These are phyloP conservation scores for Hypoxylon sp. DNA, from an alignment of 2,329 filamentous ascomycete species.

Conservation along the genomic window DNA sequence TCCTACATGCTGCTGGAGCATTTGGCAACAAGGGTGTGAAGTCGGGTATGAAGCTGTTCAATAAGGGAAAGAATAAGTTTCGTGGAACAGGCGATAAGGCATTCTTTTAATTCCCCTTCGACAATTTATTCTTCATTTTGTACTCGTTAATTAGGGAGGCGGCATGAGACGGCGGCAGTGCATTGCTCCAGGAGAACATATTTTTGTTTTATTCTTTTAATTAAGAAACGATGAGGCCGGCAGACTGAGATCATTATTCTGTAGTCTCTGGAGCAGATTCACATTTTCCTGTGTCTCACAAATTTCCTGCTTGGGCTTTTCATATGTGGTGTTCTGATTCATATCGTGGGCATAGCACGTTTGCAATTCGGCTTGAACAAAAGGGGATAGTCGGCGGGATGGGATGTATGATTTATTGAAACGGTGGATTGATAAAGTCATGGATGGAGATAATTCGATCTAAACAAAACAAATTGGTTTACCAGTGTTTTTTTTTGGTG, in stretches of 20 bases:
- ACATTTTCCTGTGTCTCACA: neutral
- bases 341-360: constrained; percentile 26
- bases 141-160: constrained; percentile 46
- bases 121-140: constrained; percentile 53
- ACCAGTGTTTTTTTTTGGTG: constrained; percentile 16
- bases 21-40: constrained; percentile 93
- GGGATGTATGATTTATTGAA: constrained; percentile 34
- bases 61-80: constrained; percentile 90
- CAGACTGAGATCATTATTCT: constrained; percentile 7
- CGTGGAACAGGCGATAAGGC: constrained; percentile 84
- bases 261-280: constrained; percentile 2
- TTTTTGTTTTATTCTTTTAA: constrained; percentile 14
- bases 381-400: constrained; percentile 17
- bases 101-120: constrained; percentile 74
- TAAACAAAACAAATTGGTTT: constrained; percentile 31
- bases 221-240: neutral
- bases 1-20: constrained; percentile 87
- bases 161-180: constrained; percentile 21
- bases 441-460: constrained; percentile 38
- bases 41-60: constrained; percentile 91
- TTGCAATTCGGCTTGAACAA: constrained; percentile 35
- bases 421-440: constrained; percentile 25
- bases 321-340: constrained; percentile 34
- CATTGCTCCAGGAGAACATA: constrained; percentile 16
- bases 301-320: constrained; percentile 17